A percentile compares a stretch with the other conserved stretches of the same genome.
Conservation (phyloP, 2,329 filamentous ascomycete genomes). For the Aspergillus sp. region DNA sequence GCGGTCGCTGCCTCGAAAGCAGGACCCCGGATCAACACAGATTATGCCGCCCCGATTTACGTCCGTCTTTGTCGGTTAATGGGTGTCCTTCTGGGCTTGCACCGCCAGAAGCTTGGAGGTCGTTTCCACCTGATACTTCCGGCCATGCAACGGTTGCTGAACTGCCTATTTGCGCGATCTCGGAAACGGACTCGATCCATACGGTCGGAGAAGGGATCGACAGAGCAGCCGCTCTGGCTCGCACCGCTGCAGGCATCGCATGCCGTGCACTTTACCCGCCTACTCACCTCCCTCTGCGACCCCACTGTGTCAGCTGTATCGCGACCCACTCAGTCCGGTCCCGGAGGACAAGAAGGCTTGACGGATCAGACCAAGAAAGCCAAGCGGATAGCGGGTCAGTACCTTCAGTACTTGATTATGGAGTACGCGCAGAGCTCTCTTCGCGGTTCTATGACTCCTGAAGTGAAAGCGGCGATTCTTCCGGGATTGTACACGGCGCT, state of each 20-base stretch:
- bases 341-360: slow-evolving; percentile 39
- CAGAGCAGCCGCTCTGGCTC: slow-evolving; percentile 26
- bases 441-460: slow-evolving; percentile 42
- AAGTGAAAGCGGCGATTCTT: slow-evolving; percentile 47
- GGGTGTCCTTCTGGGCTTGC: slow-evolving; percentile 48
- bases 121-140: slow-evolving; percentile 55
- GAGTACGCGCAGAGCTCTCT: slow-evolving; percentile 51
- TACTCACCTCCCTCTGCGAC: slow-evolving; percentile 56
- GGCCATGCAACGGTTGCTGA: slow-evolving; percentile 49
- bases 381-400: slow-evolving; percentile 51
- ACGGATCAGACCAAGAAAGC: slow-evolving; percentile 56
- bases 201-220: slow-evolving; percentile 16
- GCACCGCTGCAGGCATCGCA: slow-evolving; percentile 36
- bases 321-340: slow-evolving; percentile 22
- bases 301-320: slow-evolving; percentile 53
- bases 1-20: slow-evolving; percentile 28
- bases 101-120: slow-evolving; percentile 52
- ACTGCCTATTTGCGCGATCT: slow-evolving; percentile 49
- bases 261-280: slow-evolving; percentile 46
- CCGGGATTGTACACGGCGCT: slow-evolving; percentile 49
- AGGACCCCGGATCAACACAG: slow-evolving; percentile 25
- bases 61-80: slow-evolving; percentile 49
- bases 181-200: slow-evolving; percentile 26
- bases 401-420: slow-evolving; percentile 52
- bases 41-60: slow-evolving; percentile 41